Evolutionary conservation across 169 alveolate genomes (phyloP), one percentile per base, ranked within the genome.

Genomic region (Plasmodium reichenowi): DNA sequence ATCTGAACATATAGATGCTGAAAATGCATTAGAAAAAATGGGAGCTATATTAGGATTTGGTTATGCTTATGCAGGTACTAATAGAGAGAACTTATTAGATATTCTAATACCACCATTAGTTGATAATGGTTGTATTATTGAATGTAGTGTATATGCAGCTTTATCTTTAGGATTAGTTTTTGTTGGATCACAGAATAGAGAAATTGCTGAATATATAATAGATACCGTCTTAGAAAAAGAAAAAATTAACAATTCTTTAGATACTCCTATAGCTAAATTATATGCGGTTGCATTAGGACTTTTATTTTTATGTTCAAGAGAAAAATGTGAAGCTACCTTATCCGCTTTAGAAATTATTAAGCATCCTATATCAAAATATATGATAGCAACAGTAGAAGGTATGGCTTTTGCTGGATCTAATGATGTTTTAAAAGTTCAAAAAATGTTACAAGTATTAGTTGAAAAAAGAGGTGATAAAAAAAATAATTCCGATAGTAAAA

Each of bases 371-470:
- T 94, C 96, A 2, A 89, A 89, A 73, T 95, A 95, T 80, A 94
- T 97, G 48, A 93, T 87, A n/a, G 88, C 96, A 10, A 89, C 96
- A 73, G 96, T 97, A n/a, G 98, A 96, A 70, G 97, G 98, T 10
- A 97, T 98, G 88, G 99, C 99, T 38, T 98, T 94, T 94, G 99
- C 99, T 13, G 99, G 99, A 48, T 96, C 99, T 60, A 99, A 99
- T 13, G 99, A 99, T 76, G 99, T 99, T 1, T 93, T 98, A 29
- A 96, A 98, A 90, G 98, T 98, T 15, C 99, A 98, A 75, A 96
- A 97, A 74, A 91, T 98, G 97, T 96, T 98, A 52, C 98, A 98
- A 73, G 90, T 95, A 32, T 95, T 97, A 54, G 97, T 97, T 15
- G 98, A 97, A 76, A 95, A 95, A 48, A 62, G 88, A 56, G 26